A percentile compares a stretch with the other conserved stretches of the same genome.
phyloP scores from a whole-genome alignment of 352 stramenopile species.

The Globisporangium nodosum region DNA sequence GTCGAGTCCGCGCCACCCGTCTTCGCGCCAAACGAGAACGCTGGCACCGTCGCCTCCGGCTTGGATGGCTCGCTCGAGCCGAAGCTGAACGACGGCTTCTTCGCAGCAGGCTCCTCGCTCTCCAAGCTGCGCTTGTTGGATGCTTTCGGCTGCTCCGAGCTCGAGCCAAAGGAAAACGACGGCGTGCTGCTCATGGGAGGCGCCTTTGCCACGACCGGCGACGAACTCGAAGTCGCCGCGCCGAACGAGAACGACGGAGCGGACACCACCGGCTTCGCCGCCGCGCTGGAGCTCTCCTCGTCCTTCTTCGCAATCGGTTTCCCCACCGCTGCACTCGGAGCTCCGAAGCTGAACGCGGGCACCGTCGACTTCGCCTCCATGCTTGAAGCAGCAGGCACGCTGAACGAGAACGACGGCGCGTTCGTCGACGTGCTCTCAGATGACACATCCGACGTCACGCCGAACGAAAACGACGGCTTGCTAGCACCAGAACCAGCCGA shows the following conservation, averaged over 20 bases:
- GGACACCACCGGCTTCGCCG: conserved; percentile 7
- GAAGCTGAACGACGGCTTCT: conserved; percentile 19
- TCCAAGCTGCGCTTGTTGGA: conserved; percentile 4
- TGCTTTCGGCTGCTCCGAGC: neutral
- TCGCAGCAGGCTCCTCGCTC: conserved; percentile 4
- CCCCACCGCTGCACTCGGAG: neutral
- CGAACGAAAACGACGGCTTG: conserved; percentile 23
- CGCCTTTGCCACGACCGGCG: neutral
- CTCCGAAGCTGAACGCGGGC: conserved; percentile 30
- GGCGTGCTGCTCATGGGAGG: neutral
- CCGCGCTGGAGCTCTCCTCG: neutral
- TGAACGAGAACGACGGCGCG: conserved; percentile 23
- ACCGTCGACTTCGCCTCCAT: conserved; percentile 2
- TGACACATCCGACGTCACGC: conserved; percentile 2
- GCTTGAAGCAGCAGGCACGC: neutral
- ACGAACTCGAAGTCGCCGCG: neutral
- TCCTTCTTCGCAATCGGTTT: neutral
- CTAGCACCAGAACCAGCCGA: conserved; percentile 13
- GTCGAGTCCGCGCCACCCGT: conserved; percentile 8
- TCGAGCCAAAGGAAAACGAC: conserved; percentile 12
- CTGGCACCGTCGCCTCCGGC: conserved; percentile 14
- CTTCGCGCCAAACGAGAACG: conserved; percentile 24
- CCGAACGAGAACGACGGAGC: conserved; percentile 18
- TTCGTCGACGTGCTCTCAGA: conserved; percentile 1
- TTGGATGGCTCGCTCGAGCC: conserved; percentile 10